Conservation (phyloP, 129 eudicot species). For the Silybum marianum region DNA sequence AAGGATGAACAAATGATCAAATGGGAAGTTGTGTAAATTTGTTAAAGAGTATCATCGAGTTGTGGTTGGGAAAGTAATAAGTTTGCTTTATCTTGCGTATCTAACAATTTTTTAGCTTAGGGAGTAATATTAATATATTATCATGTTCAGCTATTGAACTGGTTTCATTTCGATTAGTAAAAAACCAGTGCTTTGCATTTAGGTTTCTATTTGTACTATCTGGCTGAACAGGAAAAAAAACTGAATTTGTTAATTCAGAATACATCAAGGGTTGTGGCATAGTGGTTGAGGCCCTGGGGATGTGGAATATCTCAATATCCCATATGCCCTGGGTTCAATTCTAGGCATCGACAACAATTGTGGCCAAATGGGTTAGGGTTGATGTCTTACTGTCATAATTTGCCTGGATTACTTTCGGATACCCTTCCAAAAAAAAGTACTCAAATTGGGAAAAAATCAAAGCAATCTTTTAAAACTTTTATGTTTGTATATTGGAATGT, state of each 20-base stretch:
- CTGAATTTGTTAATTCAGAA: background rate
- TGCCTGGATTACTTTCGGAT: too few relatives aligned
- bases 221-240: background rate
- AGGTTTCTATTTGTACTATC: background rate
- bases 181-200: background rate
- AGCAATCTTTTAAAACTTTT: background rate
- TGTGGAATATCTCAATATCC: too few relatives aligned
- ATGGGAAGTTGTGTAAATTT: background rate
- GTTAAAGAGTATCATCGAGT: background rate
- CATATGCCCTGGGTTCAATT: too few relatives aligned
- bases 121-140: too few relatives aligned
- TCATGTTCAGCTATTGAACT: background rate
- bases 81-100: background rate
- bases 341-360: too few relatives aligned
- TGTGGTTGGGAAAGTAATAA: background rate
- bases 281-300: too few relatives aligned
- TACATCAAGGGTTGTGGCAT: background rate
- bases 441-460: background rate
- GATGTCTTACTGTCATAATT: too few relatives aligned
- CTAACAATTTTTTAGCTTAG: too few relatives aligned
- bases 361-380: too few relatives aligned
- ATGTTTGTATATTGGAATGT: conserved; percentile 11
- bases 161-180: background rate
- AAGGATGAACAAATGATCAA: background rate
- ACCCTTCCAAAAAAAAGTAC: background rate